These are phyloP conservation scores for Penicillium macrosclerotiorum DNA, from an alignment of 495 filamentous ascomycete species.

Conservation along the genomic window DNA sequence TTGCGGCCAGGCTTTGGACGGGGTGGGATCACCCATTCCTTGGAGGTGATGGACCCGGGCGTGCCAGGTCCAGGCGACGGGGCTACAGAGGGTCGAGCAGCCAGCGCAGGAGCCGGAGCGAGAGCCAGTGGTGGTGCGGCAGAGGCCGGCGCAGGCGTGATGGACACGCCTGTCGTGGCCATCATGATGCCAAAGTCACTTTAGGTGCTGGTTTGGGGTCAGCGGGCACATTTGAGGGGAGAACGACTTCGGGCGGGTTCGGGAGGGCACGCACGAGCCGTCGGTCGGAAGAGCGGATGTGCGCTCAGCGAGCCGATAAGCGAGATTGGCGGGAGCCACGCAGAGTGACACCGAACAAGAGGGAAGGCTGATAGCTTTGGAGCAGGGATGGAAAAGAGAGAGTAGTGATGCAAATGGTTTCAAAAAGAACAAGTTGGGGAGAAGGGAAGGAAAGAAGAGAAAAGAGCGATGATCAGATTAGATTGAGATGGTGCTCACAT, in stretches of 20 bases:
- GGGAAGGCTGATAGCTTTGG: no score
- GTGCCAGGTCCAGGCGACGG: slow-evolving; percentile 44
- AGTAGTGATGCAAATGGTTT: no score
- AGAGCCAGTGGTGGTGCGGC: slow-evolving; percentile 28
- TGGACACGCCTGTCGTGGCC: slow-evolving; percentile 35
- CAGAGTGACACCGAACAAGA: slow-evolving; percentile 5
- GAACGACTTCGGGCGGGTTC: slow-evolving; percentile 22
- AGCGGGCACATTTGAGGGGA: slow-evolving; percentile 17
- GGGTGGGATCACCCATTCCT: slow-evolving; percentile 86
- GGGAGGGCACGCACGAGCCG: slow-evolving; percentile 26
- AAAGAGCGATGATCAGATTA: slow-evolving; percentile 43
- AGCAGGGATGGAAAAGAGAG: no score
- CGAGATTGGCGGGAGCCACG: slow-evolving; percentile 16
- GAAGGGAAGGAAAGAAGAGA: slow-evolving; percentile 19
- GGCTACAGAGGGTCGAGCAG: slow-evolving; percentile 35
- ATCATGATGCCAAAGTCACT: slow-evolving; percentile 23
- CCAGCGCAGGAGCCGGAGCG: slow-evolving; percentile 36
- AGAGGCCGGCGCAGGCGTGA: slow-evolving; percentile 30
- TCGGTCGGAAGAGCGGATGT: slow-evolving; percentile 46
- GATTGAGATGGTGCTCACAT: slow-evolving; percentile 42
- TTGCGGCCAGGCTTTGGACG: slow-evolving; percentile 92
- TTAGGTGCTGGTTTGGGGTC: slow-evolving; percentile 17
- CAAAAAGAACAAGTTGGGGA: slow-evolving; percentile 4
- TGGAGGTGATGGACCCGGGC: slow-evolving; percentile 59
- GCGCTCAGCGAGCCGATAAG: slow-evolving; percentile 37